phyloP scores from a whole-genome alignment of 345 rosid genomes.

The Rhodamnia rubescens region DNA sequence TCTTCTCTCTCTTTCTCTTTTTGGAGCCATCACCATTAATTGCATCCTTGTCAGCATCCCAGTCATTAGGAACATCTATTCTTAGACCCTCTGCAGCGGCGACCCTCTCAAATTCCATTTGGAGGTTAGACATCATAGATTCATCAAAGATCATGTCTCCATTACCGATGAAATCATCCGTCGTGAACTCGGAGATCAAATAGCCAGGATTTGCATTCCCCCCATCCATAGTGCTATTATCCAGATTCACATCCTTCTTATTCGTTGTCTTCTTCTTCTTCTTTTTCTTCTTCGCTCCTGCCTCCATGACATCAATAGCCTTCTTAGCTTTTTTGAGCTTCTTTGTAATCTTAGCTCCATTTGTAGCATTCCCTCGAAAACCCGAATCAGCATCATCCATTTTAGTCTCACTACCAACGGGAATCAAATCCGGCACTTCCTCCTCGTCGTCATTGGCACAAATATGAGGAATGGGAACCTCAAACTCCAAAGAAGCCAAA shows the following conservation, averaged over 20 bases:
- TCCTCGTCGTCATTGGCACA: slow-evolving; percentile 14
- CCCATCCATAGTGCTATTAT: slow-evolving; percentile 3
- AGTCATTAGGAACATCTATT: slow-evolving; percentile 25
- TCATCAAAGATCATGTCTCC: slow-evolving; percentile 24
- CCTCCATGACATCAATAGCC: slow-evolving; percentile 7
- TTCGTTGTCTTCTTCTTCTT: background rate
- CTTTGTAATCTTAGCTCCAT: slow-evolving; percentile 26
- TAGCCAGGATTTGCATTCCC: slow-evolving; percentile 6
- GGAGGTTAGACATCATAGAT: slow-evolving; percentile 68
- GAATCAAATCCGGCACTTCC: slow-evolving; percentile 50
- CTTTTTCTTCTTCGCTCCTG: slow-evolving; percentile 21
- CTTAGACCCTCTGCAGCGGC: slow-evolving; percentile 56
- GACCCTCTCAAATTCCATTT: slow-evolving; percentile 79
- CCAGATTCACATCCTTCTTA: slow-evolving; percentile 9
- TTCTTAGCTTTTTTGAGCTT: slow-evolving; percentile 42
- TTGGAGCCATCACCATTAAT: slow-evolving; percentile 26
- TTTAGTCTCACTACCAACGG: slow-evolving; percentile 12
- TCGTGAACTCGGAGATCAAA: slow-evolving; percentile 4
- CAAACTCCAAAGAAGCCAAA: slow-evolving; percentile 23
- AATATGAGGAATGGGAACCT: slow-evolving; percentile 28
- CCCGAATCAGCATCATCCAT: background rate
- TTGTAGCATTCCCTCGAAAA: slow-evolving; percentile 6
- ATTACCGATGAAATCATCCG: slow-evolving; percentile 9
- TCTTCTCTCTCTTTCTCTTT: slow-evolving; percentile 52
- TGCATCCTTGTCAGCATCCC: slow-evolving; percentile 22